These are phyloP conservation scores for Abrus pulchellus DNA, from an alignment of 306 rosid species.

Conservation along the genomic window DNA sequence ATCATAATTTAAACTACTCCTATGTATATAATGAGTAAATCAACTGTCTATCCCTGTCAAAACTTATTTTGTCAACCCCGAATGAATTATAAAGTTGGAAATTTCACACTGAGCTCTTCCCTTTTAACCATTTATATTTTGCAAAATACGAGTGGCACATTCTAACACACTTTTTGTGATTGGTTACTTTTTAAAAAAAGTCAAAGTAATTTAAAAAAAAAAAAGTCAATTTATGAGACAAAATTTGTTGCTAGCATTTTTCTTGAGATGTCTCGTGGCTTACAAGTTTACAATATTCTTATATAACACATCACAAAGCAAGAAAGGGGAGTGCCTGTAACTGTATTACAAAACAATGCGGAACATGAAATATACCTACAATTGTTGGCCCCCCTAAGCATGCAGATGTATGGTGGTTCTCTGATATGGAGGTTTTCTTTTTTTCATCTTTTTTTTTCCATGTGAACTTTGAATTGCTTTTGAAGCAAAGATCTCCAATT, in stretches of 20 bases:
- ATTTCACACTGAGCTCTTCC: not conserved
- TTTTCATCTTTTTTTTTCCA: not conserved
- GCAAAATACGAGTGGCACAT: too few relatives aligned
- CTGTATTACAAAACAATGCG: slow-evolving; percentile 3
- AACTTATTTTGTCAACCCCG: not conserved
- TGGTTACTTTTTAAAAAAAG: too few relatives aligned
- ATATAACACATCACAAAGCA: not conserved
- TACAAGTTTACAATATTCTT: not conserved
- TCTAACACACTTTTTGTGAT: too few relatives aligned
- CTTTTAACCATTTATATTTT: too few relatives aligned
- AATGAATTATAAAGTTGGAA: slow-evolving; percentile 9
- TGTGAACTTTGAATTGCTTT: slow-evolving; percentile 49
- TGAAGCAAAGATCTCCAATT: slow-evolving; percentile 38
- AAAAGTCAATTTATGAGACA: too few relatives aligned
- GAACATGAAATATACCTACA: slow-evolving; percentile 24
- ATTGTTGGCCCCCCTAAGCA: slow-evolving; percentile 5
- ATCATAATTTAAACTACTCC: slow-evolving; percentile 7
- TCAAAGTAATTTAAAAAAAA: too few relatives aligned
- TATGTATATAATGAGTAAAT: not conserved
- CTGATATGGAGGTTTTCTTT: not conserved
- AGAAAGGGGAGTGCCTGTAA: slow-evolving; percentile 25
- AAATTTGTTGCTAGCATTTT: too few relatives aligned
- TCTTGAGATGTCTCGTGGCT: not conserved
- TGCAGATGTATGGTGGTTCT: slow-evolving; percentile 32
- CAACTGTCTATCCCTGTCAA: slow-evolving; percentile 4